These are phyloP conservation scores for Naganishia sp. DNA, from an alignment of 1,284 basidiomycete species.

Conservation along the genomic window DNA sequence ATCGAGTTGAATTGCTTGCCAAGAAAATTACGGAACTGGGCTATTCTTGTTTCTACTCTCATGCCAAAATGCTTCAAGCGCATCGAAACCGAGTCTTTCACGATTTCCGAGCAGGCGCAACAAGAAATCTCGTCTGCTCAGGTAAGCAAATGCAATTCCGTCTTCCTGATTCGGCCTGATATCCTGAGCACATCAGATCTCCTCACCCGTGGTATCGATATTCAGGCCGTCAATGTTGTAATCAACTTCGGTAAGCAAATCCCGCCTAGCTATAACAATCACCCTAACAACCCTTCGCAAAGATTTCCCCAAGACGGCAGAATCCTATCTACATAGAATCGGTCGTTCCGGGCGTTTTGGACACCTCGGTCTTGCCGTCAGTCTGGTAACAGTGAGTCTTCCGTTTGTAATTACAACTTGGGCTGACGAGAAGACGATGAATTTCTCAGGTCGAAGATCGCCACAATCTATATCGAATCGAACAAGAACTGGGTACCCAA, in stretches of 20 bases:
- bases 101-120: slow-evolving; percentile 97
- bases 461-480: slow-evolving; percentile 96
- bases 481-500: slow-evolving; percentile 97
- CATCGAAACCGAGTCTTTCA: slow-evolving; percentile 99
- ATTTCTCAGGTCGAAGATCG: slow-evolving; percentile 77
- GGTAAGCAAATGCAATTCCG: slow-evolving; percentile 46
- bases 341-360: slow-evolving; percentile 97
- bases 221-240: slow-evolving; percentile 98
- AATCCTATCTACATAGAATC: slow-evolving; percentile 97
- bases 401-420: not conserved
- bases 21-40: slow-evolving; percentile 99
- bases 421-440: slow-evolving; percentile 32
- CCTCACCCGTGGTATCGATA: slow-evolving; percentile 97
- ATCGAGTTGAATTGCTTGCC: slow-evolving; percentile 96
- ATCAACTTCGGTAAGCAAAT: slow-evolving; percentile 74
- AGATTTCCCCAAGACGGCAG: slow-evolving; percentile 97
- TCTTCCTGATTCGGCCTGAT: not conserved
- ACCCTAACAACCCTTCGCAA: no score
- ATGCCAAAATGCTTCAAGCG: slow-evolving; percentile 98
- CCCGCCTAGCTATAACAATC: not conserved
- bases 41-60: slow-evolving; percentile 99
- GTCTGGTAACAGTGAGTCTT: slow-evolving; percentile 69
- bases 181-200: slow-evolving; percentile 62
- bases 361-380: slow-evolving; percentile 95
- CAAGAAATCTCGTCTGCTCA: slow-evolving; percentile 94